A percentile compares a stretch with the other conserved stretches of the same genome.
phyloP scores from a whole-genome alignment of 2,329 filamentous ascomycete species.

The Phialemonium atrogriseum region DNA sequence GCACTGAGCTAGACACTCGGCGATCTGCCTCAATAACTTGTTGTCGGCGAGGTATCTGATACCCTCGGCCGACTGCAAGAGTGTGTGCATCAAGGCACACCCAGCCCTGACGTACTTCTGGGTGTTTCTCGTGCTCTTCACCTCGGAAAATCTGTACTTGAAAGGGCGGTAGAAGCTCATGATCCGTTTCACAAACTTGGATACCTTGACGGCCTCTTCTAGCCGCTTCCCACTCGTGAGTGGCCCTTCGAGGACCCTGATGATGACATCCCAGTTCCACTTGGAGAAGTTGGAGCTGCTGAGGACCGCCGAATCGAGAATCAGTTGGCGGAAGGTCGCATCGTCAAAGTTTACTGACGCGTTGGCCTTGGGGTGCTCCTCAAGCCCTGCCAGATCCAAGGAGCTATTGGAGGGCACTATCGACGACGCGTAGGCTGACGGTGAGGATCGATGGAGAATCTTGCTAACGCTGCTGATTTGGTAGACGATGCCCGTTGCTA shows the following conservation, averaged over 20 bases:
- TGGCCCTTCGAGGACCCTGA: conserved; percentile 86
- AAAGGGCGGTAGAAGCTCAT: conserved; percentile 95
- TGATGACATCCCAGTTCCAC: conserved; percentile 95
- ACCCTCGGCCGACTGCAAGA: conserved; percentile 81
- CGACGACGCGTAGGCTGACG: conserved; percentile 31
- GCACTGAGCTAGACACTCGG: conserved; percentile 90
- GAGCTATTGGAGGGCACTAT: conserved; percentile 34
- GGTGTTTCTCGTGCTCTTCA: conserved; percentile 83
- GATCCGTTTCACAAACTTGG: conserved; percentile 91
- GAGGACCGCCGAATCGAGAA: conserved; percentile 76
- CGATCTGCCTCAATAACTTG: conserved; percentile 87
- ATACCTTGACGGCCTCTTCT: conserved; percentile 88
- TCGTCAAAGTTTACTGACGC: conserved; percentile 47
- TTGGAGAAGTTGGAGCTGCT: conserved; percentile 86
- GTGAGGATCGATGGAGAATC: conserved; percentile 74
- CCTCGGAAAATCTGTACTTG: conserved; percentile 88
- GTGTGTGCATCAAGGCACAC: conserved; percentile 76
- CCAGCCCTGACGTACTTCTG: conserved; percentile 90
- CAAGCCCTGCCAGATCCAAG: conserved; percentile 40
- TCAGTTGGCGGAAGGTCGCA: conserved; percentile 53
- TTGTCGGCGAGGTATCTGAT: conserved; percentile 80
- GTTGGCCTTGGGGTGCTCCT: conserved; percentile 47
- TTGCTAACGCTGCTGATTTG: conserved; percentile 97
- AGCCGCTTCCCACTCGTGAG: conserved; percentile 83
- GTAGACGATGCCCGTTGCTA: conserved; percentile 86